Evolutionary conservation across 2,329 filamentous ascomycete genomes (phyloP).

Genomic region (Scytalidium sp.): DNA sequence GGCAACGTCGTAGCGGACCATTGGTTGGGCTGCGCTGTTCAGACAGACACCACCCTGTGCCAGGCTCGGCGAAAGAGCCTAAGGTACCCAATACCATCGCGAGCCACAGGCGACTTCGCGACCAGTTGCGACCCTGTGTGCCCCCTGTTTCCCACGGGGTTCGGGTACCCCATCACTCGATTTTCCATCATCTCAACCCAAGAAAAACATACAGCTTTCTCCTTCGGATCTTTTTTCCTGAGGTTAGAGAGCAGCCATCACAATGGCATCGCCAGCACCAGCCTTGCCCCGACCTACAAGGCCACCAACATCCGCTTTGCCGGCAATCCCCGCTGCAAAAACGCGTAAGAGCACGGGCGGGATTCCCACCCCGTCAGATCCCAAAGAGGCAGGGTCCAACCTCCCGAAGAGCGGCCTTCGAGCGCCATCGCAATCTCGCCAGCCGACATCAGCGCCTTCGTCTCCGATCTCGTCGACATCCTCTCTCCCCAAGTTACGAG

Average conservation of each 20-base stretch:
- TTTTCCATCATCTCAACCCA: too few species aligned
- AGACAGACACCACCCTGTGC: too few species aligned
- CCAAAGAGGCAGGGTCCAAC: slow-evolving; percentile 6
- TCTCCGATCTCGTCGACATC: slow-evolving; percentile 44
- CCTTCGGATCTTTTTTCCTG: not conserved
- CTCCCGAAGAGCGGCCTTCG: slow-evolving; percentile 56
- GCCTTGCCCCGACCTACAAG: slow-evolving; percentile 53
- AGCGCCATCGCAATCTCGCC: slow-evolving; percentile 55
- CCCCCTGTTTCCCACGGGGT: too few species aligned
- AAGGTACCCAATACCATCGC: too few species aligned
- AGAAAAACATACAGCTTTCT: too few species aligned
- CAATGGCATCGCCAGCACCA: slow-evolving; percentile 4
- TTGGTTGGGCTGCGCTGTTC: too few species aligned
- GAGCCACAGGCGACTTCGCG: too few species aligned
- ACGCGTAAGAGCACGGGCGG: slow-evolving; percentile 63
- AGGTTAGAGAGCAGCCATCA: not conserved
- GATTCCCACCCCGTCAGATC: slow-evolving; percentile 34
- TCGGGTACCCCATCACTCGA: too few species aligned
- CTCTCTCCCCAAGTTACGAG: slow-evolving; percentile 52
- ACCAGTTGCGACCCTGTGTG: too few species aligned
- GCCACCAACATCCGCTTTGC: slow-evolving; percentile 67
- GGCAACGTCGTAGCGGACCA: too few species aligned
- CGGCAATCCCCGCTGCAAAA: slow-evolving; percentile 71
- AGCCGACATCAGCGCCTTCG: slow-evolving; percentile 41
- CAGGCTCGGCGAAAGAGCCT: too few species aligned